A percentile compares a stretch with the other conserved stretches of the same genome.
Evolutionary conservation across 2,329 filamentous ascomycete species (phyloP).

Genomic region (Neofusicoccum sp.): DNA sequence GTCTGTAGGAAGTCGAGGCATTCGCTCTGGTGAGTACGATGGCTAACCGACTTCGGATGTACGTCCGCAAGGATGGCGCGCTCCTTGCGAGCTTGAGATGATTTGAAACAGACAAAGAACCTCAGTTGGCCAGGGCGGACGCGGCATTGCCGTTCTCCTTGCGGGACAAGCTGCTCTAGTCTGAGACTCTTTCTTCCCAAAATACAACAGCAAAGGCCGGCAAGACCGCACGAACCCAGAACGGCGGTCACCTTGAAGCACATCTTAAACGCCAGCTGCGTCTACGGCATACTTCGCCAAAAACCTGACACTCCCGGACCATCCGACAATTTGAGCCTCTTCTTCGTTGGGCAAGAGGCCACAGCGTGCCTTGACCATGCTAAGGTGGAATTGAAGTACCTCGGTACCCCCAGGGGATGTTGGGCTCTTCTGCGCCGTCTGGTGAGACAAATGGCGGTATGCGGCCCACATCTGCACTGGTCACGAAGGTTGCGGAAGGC

Average conservation of each 20-base stretch:
- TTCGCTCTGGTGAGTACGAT: not conserved
- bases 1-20: not conserved
- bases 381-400: not conserved
- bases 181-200: too few species aligned
- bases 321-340: not conserved
- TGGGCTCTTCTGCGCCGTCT: not conserved
- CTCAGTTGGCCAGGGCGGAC: too few species aligned
- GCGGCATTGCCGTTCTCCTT: too few species aligned
- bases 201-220: too few species aligned
- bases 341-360: not conserved
- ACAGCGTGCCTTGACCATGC: not conserved
- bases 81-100: not conserved
- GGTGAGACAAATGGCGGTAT: not conserved
- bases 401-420: not conserved
- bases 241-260: too few species aligned
- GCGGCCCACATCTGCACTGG: too few species aligned
- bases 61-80: not conserved
- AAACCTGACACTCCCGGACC: not conserved
- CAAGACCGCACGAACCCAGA: too few species aligned
- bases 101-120: not conserved
- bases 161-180: too few species aligned
- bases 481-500: not conserved
- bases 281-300: not conserved
- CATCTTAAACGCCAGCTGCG: not conserved
- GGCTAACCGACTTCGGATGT: not conserved